Base-by-base conservation (phyloP, 208 protist species). In the Trypanosoma mega region DNA sequence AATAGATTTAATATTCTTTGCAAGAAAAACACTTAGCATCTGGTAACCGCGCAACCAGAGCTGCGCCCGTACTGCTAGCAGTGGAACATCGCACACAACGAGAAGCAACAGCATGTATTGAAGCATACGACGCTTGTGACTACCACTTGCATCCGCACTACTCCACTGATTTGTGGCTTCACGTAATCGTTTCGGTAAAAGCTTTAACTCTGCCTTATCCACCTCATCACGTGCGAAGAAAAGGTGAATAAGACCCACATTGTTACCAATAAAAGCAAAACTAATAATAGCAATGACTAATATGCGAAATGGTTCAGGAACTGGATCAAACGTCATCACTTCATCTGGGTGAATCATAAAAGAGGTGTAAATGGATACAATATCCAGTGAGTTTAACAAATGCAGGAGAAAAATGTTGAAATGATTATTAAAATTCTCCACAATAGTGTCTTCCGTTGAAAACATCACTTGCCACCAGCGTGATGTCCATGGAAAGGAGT, bases 1-100 rank as follows among this genome's bases (percentile, higher is more conserved):
- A 41, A 70, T 70, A 29, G 50, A 30, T 39, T 70, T 70, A 18
- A 70, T 55, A 48, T 70, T 70, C 20, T 70, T 70, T 21, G 39
- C 48, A 2, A 63, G 44, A 30, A 70, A 70, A 1, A 70, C 29
- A 31, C 39, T 61, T 30, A 70, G 36, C 64, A 61, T 58, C 37
- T 59, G 57, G 26, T 70, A 39, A 2, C 49, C 49, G 24, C 47
- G 0, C 29, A 37, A 55, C 64, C 64, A 70, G n/a, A 70, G 54
- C 37, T 70, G 54, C 26, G 54, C 45, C n/a, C 64, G 53, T 36
- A 56, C 50, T 46, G 48, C 36, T n/a, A 70, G 45, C 6, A 70
- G n/a, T 16, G 64, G 64, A 16, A 55, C 54, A 55, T 70, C 64
- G 24, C 64, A 70, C 44, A 70, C 53, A 8, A 61, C 41, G 27